Percentiles rank a stretch among this genome's conserved stretches.
These are phyloP conservation scores for Colletotrichum zoysiae DNA, from an alignment of 2,329 filamentous ascomycete species.

Conservation along the genomic window DNA sequence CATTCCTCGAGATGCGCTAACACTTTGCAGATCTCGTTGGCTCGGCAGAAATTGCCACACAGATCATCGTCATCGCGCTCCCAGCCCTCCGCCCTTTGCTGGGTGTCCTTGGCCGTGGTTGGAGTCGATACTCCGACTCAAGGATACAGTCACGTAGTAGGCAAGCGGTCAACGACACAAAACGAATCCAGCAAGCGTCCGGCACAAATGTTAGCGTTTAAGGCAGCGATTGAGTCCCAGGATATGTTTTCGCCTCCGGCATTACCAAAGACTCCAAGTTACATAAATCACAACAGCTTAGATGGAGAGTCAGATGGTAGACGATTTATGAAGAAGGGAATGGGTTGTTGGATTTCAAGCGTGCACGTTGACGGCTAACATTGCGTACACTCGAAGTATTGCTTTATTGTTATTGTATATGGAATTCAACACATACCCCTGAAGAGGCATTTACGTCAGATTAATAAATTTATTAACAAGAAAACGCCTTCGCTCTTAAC, in stretches of 20 bases:
- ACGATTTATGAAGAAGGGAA: neutral
- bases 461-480: neutral
- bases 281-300: neutral
- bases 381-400: neutral
- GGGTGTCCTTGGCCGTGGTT: neutral
- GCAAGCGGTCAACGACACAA: neutral
- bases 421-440: neutral
- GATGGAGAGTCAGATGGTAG: too few species aligned
- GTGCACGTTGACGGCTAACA: too few species aligned
- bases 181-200: neutral
- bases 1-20: neutral
- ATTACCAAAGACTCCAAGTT: neutral
- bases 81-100: conserved; percentile 4
- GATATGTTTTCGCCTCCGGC: too few species aligned
- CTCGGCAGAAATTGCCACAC: neutral
- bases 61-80: conserved; percentile 5
- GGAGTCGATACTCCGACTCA: neutral
- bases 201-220: neutral
- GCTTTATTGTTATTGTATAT: neutral
- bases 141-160: neutral
- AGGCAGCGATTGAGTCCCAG: neutral
- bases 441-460: neutral
- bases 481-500: neutral
- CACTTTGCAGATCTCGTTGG: neutral
- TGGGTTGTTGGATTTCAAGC: neutral